Evolutionary conservation across 108 stramenopile species (phyloP), one percentile per base, ranked within the genome.

Genomic region (Cylindrotheca fusiformis): DNA sequence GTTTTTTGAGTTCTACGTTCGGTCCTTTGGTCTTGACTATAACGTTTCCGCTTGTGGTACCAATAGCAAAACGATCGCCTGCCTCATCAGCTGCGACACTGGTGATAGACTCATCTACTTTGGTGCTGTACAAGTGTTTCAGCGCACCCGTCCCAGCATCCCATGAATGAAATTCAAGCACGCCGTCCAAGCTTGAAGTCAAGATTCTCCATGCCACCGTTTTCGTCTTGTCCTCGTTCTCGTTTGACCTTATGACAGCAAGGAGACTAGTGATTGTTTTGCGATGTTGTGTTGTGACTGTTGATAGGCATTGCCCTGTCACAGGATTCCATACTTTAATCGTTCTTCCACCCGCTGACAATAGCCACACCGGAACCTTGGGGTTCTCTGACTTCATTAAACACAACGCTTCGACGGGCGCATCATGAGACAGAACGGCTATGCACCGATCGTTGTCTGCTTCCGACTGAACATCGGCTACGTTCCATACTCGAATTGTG

Each of bases 241-340:
- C 60, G 52, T 75, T 63, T 1, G 56, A 52, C 21, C 69, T 51
- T 17, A 67, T 32, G 1, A 66, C 73, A 8, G 73, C 44, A 8
- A 82, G 76, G 57, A 94, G 28, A n/a, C 73, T 65, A 8, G 93
- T 91, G 29, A 94, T 87, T 20, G 93, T 94, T 61, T 94, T 94
- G 55, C 85, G 77, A 62, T 94, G 93, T 36, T 78, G 85, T 1
- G 89, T 85, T 0, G 52, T 25, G 51, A 82, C 59, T 12, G 80
- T 86, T 21, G 65, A 62, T 27, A 84, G 45, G 52, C 85, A 87
- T 27, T 71, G 32, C 23, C 85, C 83, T 24, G 83, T 77, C 3
- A 85, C 29, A 1, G 83, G 81, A 62, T 91, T 90, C 93, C 93
- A 94, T 22, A 94, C 74, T 67, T 89, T 94, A 55, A 94, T 57